Conservation (phyloP, 805 yeast genomes). For the Metschnikowia lochheadii region DNA sequence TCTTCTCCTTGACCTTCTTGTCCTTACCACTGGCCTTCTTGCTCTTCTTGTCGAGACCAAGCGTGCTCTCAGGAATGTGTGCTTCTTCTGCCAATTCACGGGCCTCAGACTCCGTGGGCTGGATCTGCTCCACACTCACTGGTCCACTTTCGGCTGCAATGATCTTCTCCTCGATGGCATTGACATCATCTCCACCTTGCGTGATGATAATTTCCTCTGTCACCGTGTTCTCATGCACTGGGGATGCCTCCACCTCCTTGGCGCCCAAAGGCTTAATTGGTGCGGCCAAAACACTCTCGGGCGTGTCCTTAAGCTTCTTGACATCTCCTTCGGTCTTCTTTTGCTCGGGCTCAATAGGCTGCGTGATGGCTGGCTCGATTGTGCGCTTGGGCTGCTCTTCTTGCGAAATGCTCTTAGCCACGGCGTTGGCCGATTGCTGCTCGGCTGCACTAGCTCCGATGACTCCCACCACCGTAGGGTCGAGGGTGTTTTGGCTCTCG, state of each 20-base stretch:
- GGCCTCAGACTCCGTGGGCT: conserved; percentile 39
- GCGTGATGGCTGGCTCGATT: conserved; percentile 11
- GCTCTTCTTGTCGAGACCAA: conserved; percentile 6
- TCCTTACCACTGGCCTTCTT: conserved; percentile 8
- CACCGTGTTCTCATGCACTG: conserved; percentile 12
- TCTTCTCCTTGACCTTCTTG: conserved; percentile 19
- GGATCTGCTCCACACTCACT: conserved; percentile 38
- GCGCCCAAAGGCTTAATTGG: conserved; percentile 11
- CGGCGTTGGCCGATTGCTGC: conserved; percentile 4
- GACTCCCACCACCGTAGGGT: conserved; percentile 16
- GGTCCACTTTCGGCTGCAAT: conserved; percentile 34
- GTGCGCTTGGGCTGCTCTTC: conserved; percentile 8
- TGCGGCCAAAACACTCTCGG: conserved; percentile 9
- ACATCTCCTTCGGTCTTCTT: conserved; percentile 1
- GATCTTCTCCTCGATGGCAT: conserved; percentile 32
- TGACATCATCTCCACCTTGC: conserved; percentile 27
- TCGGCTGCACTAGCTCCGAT: conserved; percentile 15
- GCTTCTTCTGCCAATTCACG: conserved; percentile 35
- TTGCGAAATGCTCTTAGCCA: conserved; percentile 5
- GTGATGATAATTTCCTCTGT: conserved; percentile 40
- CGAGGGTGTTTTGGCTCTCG: conserved; percentile 12
- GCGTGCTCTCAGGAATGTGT: conserved; percentile 11
- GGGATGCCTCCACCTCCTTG: conserved; percentile 19
- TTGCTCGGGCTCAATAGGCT: conserved; percentile 12
- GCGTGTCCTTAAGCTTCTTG: background rate